phyloP scores from a whole-genome alignment of 129 eudicot species.

The Glebionis coronaria region DNA sequence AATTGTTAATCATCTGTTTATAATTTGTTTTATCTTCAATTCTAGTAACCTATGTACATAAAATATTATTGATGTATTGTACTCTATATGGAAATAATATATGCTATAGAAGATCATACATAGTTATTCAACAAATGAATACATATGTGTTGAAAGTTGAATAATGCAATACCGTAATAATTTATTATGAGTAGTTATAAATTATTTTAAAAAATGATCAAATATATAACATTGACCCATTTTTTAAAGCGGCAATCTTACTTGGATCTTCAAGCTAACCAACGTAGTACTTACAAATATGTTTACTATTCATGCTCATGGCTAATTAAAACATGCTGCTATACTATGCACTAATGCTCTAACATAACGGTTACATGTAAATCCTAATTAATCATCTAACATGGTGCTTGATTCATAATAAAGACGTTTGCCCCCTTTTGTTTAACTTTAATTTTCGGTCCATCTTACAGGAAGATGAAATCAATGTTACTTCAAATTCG shows the following conservation, averaged over 20 bases:
- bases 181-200: too few species aligned
- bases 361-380: conserved; percentile 50
- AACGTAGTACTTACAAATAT: too few species aligned
- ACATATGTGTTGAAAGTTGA: not conserved
- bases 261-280: too few species aligned
- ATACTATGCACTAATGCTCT: conserved; percentile 77
- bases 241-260: too few species aligned
- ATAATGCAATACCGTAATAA: not conserved
- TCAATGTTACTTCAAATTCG: conserved; percentile 56
- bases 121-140: too few species aligned
- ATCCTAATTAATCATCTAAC: not conserved
- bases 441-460: not conserved
- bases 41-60: conserved; percentile 26
- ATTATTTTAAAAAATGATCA: not conserved
- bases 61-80: not conserved
- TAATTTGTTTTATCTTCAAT: conserved; percentile 28
- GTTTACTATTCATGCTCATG: conserved; percentile 52
- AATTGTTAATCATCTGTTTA: conserved; percentile 23
- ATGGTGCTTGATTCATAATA: not conserved
- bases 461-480: conserved; percentile 51
- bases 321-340: conserved; percentile 87
- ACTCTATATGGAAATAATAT: conserved; percentile 6
- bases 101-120: conserved; percentile 5
- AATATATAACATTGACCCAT: too few species aligned
- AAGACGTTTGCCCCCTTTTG: not conserved